A percentile compares a stretch with the other conserved stretches of the same genome.
Conservation (phyloP, 208 protist species). For the Crithidia mellificae region DNA sequence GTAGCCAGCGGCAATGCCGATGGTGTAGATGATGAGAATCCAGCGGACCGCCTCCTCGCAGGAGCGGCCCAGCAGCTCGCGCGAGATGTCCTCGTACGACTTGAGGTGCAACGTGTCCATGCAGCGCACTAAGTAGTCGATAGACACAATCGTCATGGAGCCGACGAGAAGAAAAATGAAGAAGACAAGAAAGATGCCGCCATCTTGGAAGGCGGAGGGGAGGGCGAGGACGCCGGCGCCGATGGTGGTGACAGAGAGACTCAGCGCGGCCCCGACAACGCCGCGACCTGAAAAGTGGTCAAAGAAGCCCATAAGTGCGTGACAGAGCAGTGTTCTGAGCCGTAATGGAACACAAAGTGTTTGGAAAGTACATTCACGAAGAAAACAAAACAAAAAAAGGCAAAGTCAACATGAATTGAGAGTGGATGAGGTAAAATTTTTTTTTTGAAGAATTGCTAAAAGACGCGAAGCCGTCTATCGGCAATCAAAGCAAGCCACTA, state of each 20-base stretch:
- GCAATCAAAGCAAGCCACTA: too few species aligned
- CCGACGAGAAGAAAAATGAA: slow-evolving; percentile 46
- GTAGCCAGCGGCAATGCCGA: slow-evolving; percentile 73
- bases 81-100: slow-evolving; percentile 83
- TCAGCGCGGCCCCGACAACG: slow-evolving; percentile 56
- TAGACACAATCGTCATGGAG: slow-evolving; percentile 60
- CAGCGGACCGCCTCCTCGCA: slow-evolving; percentile 70
- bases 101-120: slow-evolving; percentile 55
- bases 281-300: slow-evolving; percentile 24
- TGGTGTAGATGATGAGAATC: slow-evolving; percentile 74
- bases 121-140: slow-evolving; percentile 80
- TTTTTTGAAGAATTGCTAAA: too few species aligned
- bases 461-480: too few species aligned
- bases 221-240: slow-evolving; percentile 69
- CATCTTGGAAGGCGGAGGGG: slow-evolving; percentile 62
- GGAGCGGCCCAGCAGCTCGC: slow-evolving; percentile 59
- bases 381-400: slow-evolving; percentile 5
- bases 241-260: slow-evolving; percentile 69
- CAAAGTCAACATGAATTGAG: slow-evolving; percentile 4
- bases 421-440: too few species aligned
- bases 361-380: background rate
- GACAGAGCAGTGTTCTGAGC: background rate
- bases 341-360: background rate
- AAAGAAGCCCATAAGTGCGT: slow-evolving; percentile 11
- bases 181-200: slow-evolving; percentile 57